Evolutionary conservation across 345 rosid genomes (phyloP).

Genomic region (Cardamine occulta): DNA sequence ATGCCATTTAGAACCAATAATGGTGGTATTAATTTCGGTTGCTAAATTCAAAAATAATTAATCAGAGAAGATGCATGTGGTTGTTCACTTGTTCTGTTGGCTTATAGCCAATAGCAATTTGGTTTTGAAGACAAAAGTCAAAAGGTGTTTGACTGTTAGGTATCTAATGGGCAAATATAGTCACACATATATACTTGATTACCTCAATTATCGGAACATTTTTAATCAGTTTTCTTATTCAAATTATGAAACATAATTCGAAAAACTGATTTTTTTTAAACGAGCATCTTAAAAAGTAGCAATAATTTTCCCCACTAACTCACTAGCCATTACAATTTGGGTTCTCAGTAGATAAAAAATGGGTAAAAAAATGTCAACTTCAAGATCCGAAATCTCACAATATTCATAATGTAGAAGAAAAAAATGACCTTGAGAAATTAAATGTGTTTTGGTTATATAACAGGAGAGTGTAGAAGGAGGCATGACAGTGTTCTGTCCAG

Average conservation of each 20-base stretch:
- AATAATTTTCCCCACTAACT: slow-evolving; percentile 25
- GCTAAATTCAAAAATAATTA: slow-evolving; percentile 10
- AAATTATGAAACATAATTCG: background rate
- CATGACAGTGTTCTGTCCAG: slow-evolving; percentile 94
- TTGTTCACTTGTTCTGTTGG: slow-evolving; percentile 26
- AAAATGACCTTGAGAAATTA: too few species aligned
- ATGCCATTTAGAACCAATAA: background rate
- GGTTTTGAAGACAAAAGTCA: slow-evolving; percentile 19
- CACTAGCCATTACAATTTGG: background rate
- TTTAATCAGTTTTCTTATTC: background rate
- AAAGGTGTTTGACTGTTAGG: slow-evolving; percentile 13
- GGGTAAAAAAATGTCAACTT: background rate
- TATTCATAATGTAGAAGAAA: too few species aligned
- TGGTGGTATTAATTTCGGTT: background rate
- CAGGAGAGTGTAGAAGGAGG: slow-evolving; percentile 85
- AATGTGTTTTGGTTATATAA: slow-evolving; percentile 7
- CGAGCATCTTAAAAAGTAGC: background rate
- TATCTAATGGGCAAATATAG: slow-evolving; percentile 15
- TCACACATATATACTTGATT: slow-evolving; percentile 29
- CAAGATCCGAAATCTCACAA: background rate
- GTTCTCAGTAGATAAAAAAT: background rate
- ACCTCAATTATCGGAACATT: slow-evolving; percentile 35
- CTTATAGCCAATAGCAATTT: slow-evolving; percentile 17
- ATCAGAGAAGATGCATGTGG: slow-evolving; percentile 30
- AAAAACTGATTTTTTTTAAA: background rate